Evolutionary conservation across 441 rosid genomes (phyloP), one percentile per base, ranked within the genome.

Genomic region (Pelargonium myrrhifolium): DNA sequence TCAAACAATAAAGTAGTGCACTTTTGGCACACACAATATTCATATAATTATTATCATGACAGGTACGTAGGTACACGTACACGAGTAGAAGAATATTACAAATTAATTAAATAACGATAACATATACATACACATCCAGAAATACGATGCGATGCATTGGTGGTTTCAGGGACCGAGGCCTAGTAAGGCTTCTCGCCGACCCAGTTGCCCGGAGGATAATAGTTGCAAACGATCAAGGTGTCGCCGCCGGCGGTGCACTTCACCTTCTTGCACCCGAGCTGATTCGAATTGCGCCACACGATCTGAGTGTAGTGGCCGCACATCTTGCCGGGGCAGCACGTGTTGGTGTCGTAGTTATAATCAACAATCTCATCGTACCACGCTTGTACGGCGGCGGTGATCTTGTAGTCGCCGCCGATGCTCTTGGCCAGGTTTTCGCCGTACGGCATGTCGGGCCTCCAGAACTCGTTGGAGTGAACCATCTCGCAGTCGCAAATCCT

Each of bases 221-320:
- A 79, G 76, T 79, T 77, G 51, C 83, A 81, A 45, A 60, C 39
- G 39, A 77, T 59, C 35, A 79, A 70, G n/a, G 79, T 67, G 12
- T 26, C 17, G 53, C 15, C 3, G 2, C 76, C 79, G 68, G 64
- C 53, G 37, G 42, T 15, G 21, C 85, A 81, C 43, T 31, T 64
- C 49, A 70, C 79, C 68, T 72, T 76, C 7, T 79, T 82, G 60
- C 85, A 79, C n/a, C 85, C 82, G 18, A 79, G 0, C 55, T 12
- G 72, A 43, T 0, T 56, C 1, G 85, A 51, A 42, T 71, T 72
- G 28, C 26, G 53, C 80, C 79, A 81, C 40, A 81, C 78, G 17
- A 78, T 62, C 49, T 81, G 85, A 63, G 77, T 78, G 40, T 78
- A 81, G 31, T 76, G 78, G 11, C 72, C 68, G 51, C 83, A 81